Conservation (phyloP, 495 filamentous ascomycete genomes). For the Hamigera avellanea region DNA sequence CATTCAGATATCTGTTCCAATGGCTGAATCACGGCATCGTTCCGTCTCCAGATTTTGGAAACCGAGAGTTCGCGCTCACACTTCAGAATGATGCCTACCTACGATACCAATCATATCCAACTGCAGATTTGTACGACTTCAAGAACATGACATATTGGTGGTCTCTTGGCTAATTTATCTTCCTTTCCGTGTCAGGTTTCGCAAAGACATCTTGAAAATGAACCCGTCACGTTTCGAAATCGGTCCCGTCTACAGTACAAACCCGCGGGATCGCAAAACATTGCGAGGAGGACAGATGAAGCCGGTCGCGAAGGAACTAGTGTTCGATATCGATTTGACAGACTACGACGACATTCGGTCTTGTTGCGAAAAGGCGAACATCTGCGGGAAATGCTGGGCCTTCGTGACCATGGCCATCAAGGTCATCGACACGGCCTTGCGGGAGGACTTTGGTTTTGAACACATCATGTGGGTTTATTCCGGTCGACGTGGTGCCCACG, state of each 20-base stretch:
- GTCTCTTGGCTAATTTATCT: constrained; percentile 3
- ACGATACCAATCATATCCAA: constrained; percentile 83
- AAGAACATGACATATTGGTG: not conserved
- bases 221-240: constrained; percentile 96
- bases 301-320: constrained; percentile 80
- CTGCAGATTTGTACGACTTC: constrained; percentile 64
- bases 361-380: constrained; percentile 86
- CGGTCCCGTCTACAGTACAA: constrained; percentile 85
- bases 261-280: constrained; percentile 86
- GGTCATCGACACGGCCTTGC: constrained; percentile 71
- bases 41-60: constrained; percentile 76
- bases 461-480: constrained; percentile 99
- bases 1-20: constrained; percentile 90
- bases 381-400: constrained; percentile 88
- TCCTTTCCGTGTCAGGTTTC: constrained; percentile 42
- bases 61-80: constrained; percentile 92
- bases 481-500: constrained; percentile 89
- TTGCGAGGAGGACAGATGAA: constrained; percentile 52
- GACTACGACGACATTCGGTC: constrained; percentile 96
- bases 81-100: constrained; percentile 81
- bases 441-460: constrained; percentile 90
- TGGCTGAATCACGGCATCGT: constrained; percentile 92
- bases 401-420: constrained; percentile 98
- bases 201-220: constrained; percentile 76
- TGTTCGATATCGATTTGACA: constrained; percentile 98